Percentiles rank a stretch among this genome's conserved stretches.
phyloP scores from a whole-genome alignment of 208 protist genomes.

The Willaertia magna region DNA sequence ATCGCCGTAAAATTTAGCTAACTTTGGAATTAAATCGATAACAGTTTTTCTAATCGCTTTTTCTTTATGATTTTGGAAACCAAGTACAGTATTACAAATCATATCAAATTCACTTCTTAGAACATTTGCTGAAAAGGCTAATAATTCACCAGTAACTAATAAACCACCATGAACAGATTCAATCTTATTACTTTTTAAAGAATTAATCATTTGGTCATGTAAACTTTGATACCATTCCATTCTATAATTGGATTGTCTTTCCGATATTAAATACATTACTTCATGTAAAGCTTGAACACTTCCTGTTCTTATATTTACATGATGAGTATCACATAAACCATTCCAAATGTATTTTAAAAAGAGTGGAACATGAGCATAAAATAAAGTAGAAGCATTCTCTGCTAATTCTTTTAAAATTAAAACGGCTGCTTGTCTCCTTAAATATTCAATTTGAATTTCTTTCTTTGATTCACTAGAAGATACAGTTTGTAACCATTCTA shows the following conservation, averaged over 20 bases:
- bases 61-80: background rate
- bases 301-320: background rate
- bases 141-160: background rate
- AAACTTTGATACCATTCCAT: background rate
- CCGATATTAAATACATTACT: background rate
- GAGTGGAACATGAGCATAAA: background rate
- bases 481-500: conserved; percentile 3
- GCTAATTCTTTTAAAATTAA: conserved; percentile 8
- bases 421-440: background rate
- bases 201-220: background rate
- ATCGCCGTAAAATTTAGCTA: background rate
- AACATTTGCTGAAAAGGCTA: background rate
- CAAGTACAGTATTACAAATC: background rate
- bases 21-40: background rate
- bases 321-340: background rate
- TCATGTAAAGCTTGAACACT: background rate
- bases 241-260: background rate
- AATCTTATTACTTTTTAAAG: background rate
- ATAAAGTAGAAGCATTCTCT: conserved; percentile 1
- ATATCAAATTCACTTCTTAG: background rate
- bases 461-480: background rate
- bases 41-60: background rate
- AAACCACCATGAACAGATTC: background rate
- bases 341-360: conserved; percentile 6
- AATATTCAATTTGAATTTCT: background rate